Percentiles rank a stretch among this genome's conserved stretches.
phyloP scores from a whole-genome alignment of 2,329 filamentous ascomycete genomes.

The Stagonosporopsis chrysanthemi region DNA sequence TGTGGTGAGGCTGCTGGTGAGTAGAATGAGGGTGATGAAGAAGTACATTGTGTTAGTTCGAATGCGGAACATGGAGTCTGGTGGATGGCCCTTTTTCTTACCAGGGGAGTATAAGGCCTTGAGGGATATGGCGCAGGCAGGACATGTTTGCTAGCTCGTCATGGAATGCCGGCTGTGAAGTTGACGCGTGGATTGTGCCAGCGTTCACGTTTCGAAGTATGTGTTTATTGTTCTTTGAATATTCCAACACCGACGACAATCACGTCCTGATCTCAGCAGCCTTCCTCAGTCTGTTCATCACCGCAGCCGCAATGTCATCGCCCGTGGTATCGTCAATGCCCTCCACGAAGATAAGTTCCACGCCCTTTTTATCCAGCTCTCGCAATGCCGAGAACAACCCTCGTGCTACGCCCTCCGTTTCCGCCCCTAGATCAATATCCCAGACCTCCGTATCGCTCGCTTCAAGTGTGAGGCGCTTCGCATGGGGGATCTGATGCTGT shows the following conservation, averaged over 20 bases:
- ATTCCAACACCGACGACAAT: neutral
- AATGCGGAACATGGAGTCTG: neutral
- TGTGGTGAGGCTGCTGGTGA: neutral
- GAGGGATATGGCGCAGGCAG: neutral
- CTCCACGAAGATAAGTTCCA: conserved; percentile 88
- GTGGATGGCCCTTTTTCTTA: too few species aligned
- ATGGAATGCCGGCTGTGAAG: neutral
- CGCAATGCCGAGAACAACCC: conserved; percentile 87
- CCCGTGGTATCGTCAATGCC: conserved; percentile 74
- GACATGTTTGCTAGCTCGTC: neutral
- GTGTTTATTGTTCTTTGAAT: neutral
- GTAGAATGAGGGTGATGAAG: neutral
- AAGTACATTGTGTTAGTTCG: neutral
- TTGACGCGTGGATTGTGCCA: neutral
- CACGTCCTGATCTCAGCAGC: conserved; percentile 49
- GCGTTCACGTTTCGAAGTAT: neutral
- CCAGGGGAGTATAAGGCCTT: neutral
- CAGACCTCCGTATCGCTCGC: conserved; percentile 53
- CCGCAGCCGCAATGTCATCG: conserved; percentile 79
- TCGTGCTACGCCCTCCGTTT: conserved; percentile 78
- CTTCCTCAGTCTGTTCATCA: conserved; percentile 61
- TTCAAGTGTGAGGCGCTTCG: conserved; percentile 27
- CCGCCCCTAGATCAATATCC: conserved; percentile 76
- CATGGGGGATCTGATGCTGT: conserved; percentile 45
- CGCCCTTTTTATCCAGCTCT: conserved; percentile 79